Evolutionary conservation across 352 stramenopile genomes (phyloP).

Genomic region (Pythium myriotylum): DNA sequence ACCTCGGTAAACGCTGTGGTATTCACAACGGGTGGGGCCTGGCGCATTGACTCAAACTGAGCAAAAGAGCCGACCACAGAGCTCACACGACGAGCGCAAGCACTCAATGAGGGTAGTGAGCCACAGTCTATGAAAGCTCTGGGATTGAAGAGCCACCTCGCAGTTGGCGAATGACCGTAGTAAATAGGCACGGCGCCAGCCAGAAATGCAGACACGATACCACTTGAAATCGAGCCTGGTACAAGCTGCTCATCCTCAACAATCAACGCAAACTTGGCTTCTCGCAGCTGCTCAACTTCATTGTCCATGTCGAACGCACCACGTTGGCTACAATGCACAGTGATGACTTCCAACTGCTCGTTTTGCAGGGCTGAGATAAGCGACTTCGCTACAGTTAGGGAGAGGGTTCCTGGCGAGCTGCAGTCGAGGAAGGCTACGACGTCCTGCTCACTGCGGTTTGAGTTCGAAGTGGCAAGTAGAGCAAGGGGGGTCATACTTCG

Average conservation of each 20-base stretch:
- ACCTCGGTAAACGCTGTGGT: conserved; percentile 30
- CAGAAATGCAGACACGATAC: conserved; percentile 58
- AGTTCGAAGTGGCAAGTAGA: too few relatives aligned
- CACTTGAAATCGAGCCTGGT: conserved; percentile 55
- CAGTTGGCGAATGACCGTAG: conserved; percentile 36
- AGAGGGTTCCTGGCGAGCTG: too few relatives aligned
- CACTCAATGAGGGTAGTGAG: conserved; percentile 28
- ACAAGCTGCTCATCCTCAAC: conserved; percentile 47
- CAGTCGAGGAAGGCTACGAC: too few relatives aligned
- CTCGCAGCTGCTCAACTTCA: neutral
- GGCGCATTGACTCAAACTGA: conserved; percentile 35
- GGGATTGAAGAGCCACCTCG: conserved; percentile 42
- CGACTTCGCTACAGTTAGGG: too few relatives aligned
- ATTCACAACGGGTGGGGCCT: conserved; percentile 34
- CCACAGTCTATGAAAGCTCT: conserved; percentile 56
- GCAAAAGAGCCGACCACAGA: conserved; percentile 31
- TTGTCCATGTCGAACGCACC: too few relatives aligned
- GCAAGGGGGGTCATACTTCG: too few relatives aligned
- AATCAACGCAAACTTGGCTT: conserved; percentile 58
- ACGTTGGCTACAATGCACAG: too few relatives aligned
- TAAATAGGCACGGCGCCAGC: conserved; percentile 58
- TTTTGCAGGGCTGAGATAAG: too few relatives aligned
- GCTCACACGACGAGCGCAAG: conserved; percentile 37
- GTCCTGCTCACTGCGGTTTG: too few relatives aligned
- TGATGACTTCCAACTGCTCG: too few relatives aligned